Base-by-base conservation (phyloP, 176 grass and related monocot genomes). In the Pontederia crassipes region DNA sequence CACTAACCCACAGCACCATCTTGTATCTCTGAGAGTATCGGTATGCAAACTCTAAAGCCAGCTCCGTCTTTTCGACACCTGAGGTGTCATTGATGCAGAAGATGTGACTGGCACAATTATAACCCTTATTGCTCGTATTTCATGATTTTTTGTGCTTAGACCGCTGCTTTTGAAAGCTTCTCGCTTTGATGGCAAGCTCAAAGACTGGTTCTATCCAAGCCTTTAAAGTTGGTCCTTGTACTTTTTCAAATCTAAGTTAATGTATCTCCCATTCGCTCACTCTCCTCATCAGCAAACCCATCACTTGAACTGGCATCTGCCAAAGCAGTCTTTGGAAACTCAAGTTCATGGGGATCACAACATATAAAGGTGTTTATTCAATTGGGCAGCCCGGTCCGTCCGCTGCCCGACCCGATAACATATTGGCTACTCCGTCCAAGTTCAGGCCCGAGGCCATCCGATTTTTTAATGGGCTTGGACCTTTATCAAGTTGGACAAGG, bases 161-260 rank as follows among this genome's bases (percentile, higher is more conserved):
- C 57, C 94, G 79, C 68, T 89, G 87, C 81, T 79, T 98, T 57
- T 98, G 87, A 28, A 85, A 71, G 11, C 53, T 74, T 77, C 88
- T 78, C 29, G 77, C 77, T 97, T 91, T 91, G 55, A 78, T 71
- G 10, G 80, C 73, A 59, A 88, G 70, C 53, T 89, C 94, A 12
- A 98, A 81, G 16, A 89, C 87, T 5, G 94, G 88, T 62, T 98
- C 94, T 12, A 98, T 98, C 94, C 94, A 98, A 62, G 94, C 85
- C 55, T 98, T 87, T 68, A 93, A 61, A 48, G 81, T 92, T 2
- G 94, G 94, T 98, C 94, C 74, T 98, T 98, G 75, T 68, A 89
- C 76, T 93, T 98, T 68, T 73, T 83, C 87, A 93, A 76, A 20
- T 98, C 94, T 79, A 93, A 69, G 65, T 72, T 98, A 52, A 89